phyloP scores from a whole-genome alignment of 257 asterid genomes.

The Petunia axillaris region DNA sequence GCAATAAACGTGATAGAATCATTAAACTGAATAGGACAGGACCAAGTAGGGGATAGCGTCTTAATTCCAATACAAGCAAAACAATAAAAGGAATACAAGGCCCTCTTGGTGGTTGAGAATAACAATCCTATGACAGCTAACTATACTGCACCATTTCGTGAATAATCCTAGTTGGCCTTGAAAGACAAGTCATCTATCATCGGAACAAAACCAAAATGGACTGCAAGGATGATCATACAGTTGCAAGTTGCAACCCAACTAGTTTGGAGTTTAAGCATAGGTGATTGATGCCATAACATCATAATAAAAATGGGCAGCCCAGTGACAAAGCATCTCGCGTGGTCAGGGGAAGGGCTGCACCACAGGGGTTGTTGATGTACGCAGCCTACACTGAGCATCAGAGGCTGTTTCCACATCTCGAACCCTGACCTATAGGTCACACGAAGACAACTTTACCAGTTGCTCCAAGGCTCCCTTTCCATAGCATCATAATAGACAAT shows the following conservation, averaged over 20 bases:
- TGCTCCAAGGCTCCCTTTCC: background rate
- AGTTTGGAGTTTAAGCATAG: background rate
- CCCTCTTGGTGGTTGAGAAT: background rate
- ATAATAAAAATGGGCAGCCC: too few species aligned
- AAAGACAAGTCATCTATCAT: background rate
- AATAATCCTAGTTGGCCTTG: background rate
- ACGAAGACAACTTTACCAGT: background rate
- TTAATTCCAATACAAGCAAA: background rate
- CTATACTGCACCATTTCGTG: background rate
- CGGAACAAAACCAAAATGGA: background rate
- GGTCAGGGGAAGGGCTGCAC: too few species aligned
- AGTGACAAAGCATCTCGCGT: too few species aligned
- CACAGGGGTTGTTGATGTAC: too few species aligned
- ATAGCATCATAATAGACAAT: background rate
- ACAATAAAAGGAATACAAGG: conserved; percentile 5
- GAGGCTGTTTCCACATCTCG: too few species aligned
- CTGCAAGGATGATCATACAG: background rate
- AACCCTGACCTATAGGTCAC: too few species aligned
- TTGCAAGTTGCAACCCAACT: background rate
- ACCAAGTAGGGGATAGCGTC: background rate
- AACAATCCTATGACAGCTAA: background rate
- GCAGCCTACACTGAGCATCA: too few species aligned
- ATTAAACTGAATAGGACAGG: conserved; percentile 18
- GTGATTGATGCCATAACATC: background rate
- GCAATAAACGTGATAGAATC: conserved; percentile 32